Evolutionary conservation across 805 yeast species (phyloP).

Genomic region (Nakazawaea peltata): DNA sequence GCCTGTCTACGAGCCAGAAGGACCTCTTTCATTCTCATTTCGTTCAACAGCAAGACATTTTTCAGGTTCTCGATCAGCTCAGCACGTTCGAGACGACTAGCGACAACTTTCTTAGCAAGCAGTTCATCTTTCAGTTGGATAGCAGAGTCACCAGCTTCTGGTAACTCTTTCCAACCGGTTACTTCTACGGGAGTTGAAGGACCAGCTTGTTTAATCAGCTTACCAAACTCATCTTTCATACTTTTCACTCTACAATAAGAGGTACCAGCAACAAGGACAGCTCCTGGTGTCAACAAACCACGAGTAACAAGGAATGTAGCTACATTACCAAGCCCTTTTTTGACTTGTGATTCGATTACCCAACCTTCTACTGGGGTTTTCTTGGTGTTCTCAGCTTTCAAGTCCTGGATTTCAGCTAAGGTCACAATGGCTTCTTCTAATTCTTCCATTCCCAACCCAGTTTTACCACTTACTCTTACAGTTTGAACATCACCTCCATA

Average conservation of each 20-base stretch:
- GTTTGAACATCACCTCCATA: slow-evolving; percentile 95
- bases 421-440: slow-evolving; percentile 85
- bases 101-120: slow-evolving; percentile 65
- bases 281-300: slow-evolving; percentile 68
- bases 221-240: slow-evolving; percentile 69
- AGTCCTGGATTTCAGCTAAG: slow-evolving; percentile 74
- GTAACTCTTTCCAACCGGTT: slow-evolving; percentile 91
- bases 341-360: slow-evolving; percentile 78
- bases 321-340: slow-evolving; percentile 74
- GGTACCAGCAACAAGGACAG: slow-evolving; percentile 75
- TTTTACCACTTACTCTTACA: slow-evolving; percentile 78
- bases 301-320: slow-evolving; percentile 80
- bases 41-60: slow-evolving; percentile 66
- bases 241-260: slow-evolving; percentile 80
- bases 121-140: slow-evolving; percentile 70
- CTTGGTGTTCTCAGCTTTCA: slow-evolving; percentile 51
- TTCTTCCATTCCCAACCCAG: slow-evolving; percentile 85
- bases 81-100: slow-evolving; percentile 50
- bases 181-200: slow-evolving; percentile 91
- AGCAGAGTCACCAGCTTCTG: slow-evolving; percentile 83
- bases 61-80: slow-evolving; percentile 47
- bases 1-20: slow-evolving; percentile 45
- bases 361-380: slow-evolving; percentile 71
- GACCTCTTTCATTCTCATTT: slow-evolving; percentile 47
- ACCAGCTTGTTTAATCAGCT: slow-evolving; percentile 51